Conservation (phyloP, 768 basidiomycete genomes). For the Mycena galopus region DNA sequence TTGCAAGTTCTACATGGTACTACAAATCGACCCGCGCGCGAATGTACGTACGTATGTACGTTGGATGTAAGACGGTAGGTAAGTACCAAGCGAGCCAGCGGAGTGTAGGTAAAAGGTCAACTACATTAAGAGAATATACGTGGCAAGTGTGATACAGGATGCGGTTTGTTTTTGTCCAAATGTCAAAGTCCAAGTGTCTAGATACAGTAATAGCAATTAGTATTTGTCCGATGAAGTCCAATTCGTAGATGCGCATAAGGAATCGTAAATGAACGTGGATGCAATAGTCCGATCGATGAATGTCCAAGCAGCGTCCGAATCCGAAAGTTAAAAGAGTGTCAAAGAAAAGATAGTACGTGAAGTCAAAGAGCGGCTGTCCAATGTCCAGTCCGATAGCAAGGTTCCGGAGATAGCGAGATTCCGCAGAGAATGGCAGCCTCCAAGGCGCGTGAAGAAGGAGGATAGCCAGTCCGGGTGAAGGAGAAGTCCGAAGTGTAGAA, state of each 20-base stretch:
- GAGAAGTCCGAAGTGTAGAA: conserved; percentile 16
- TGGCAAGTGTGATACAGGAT: conserved; percentile 14
- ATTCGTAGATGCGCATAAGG: conserved; percentile 35
- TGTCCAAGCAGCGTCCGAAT: conserved; percentile 30
- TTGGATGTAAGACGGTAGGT: not conserved
- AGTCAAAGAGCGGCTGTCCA: not conserved
- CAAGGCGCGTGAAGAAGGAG: conserved; percentile 34
- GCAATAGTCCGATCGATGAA: conserved; percentile 18
- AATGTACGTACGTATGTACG: conserved; percentile 23
- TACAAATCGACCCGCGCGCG: conserved; percentile 14
- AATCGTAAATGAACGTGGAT: conserved; percentile 35
- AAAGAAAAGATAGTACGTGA: conserved; percentile 11
- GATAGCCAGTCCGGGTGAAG: conserved; percentile 35
- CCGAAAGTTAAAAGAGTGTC: conserved; percentile 20
- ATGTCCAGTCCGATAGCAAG: conserved; percentile 13
- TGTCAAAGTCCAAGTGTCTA: conserved; percentile 26
- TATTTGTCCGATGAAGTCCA: conserved; percentile 24
- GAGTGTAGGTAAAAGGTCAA: conserved; percentile 8
- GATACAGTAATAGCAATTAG: conserved; percentile 20
- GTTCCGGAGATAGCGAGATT: conserved; percentile 8
- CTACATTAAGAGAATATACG: conserved; percentile 22
- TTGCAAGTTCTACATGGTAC: conserved; percentile 9
- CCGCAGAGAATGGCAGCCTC: conserved; percentile 22
- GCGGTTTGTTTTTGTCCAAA: conserved; percentile 15
- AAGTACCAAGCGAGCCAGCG: conserved; percentile 19